Conservation (phyloP, 2,329 filamentous ascomycete genomes). For the Alternaria gansuensis region DNA sequence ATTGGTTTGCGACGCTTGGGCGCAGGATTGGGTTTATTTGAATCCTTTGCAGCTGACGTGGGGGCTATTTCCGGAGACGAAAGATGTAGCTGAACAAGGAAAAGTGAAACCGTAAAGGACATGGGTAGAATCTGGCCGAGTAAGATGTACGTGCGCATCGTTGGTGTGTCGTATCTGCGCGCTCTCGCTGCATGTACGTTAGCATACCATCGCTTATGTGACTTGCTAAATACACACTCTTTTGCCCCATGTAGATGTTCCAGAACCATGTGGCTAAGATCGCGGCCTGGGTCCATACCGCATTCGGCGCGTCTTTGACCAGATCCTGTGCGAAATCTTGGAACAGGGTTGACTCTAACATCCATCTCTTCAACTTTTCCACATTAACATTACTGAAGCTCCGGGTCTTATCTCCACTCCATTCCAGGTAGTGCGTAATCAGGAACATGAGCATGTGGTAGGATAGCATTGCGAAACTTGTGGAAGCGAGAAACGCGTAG, state of each 20-base stretch:
- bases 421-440: slow-evolving; percentile 34
- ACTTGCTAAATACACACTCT: slow-evolving; percentile 25
- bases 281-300: slow-evolving; percentile 38
- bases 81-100: slow-evolving; percentile 42
- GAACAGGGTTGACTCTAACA: slow-evolving; percentile 42
- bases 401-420: slow-evolving; percentile 24
- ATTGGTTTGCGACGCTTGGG: slow-evolving; percentile 20
- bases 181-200: slow-evolving; percentile 26
- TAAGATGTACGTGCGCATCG: slow-evolving; percentile 36
- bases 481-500: slow-evolving; percentile 37
- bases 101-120: slow-evolving; percentile 38
- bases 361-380: slow-evolving; percentile 36
- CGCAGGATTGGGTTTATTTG: background rate
- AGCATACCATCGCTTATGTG: background rate
- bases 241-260: slow-evolving; percentile 41
- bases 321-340: slow-evolving; percentile 42
- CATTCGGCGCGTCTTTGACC: slow-evolving; percentile 35
- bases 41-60: background rate
- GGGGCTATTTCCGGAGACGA: slow-evolving; percentile 25
- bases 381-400: slow-evolving; percentile 3
- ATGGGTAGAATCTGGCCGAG: slow-evolving; percentile 45
- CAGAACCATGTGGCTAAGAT: slow-evolving; percentile 44
- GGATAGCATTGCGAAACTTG: slow-evolving; percentile 42
- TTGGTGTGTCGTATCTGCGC: slow-evolving; percentile 17
- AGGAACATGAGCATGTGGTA: slow-evolving; percentile 48